Conservation (phyloP, 306 rosid species). For the Pterocarpus macrocarpus region DNA sequence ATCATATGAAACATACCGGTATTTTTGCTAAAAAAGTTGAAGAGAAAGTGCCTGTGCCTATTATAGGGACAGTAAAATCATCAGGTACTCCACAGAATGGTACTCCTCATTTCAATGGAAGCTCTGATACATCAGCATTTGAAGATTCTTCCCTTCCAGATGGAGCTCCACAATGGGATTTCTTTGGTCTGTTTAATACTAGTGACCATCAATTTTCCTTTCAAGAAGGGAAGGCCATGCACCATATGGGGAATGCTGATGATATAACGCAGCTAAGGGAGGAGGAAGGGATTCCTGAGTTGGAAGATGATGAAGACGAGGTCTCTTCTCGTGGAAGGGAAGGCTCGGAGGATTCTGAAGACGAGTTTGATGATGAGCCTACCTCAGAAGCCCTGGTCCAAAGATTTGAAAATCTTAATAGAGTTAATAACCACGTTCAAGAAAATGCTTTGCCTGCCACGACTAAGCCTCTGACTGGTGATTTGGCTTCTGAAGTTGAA, state of each 20-base stretch:
- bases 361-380: slow-evolving; percentile 86
- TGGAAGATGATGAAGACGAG: slow-evolving; percentile 78
- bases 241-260: slow-evolving; percentile 57
- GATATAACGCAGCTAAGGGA: slow-evolving; percentile 62
- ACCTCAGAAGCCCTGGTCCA: slow-evolving; percentile 69
- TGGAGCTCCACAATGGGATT: slow-evolving; percentile 86
- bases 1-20: slow-evolving; percentile 75
- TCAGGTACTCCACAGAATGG: slow-evolving; percentile 57
- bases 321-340: slow-evolving; percentile 63
- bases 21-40: slow-evolving; percentile 66
- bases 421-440: slow-evolving; percentile 62
- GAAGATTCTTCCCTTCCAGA: slow-evolving; percentile 69
- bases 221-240: slow-evolving; percentile 67
- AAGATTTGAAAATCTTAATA: slow-evolving; percentile 76
- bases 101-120: slow-evolving; percentile 49
- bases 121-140: slow-evolving; percentile 54
- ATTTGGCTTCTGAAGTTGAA: slow-evolving; percentile 64
- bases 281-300: slow-evolving; percentile 78
- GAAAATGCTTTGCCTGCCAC: slow-evolving; percentile 56
- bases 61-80: slow-evolving; percentile 72
- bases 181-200: slow-evolving; percentile 81
- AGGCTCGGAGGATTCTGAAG: slow-evolving; percentile 76
- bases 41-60: slow-evolving; percentile 69
- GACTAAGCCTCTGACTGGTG: slow-evolving; percentile 53
- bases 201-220: slow-evolving; percentile 75